Conservation (phyloP, 805 yeast species). For the Schwanniomyces vanrijiae region DNA sequence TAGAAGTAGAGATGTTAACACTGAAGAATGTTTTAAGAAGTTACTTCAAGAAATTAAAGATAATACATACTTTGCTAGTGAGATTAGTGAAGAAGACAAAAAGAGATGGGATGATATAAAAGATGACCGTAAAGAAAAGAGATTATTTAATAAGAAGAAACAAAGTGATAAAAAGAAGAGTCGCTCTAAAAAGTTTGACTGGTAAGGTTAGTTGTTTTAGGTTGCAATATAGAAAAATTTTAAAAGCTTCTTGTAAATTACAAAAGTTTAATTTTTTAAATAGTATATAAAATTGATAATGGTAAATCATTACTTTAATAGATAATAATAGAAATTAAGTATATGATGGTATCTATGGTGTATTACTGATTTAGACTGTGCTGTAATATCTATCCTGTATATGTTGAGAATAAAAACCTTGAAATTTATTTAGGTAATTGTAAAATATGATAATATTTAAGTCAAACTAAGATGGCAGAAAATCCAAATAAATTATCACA, state of each 20-base stretch:
- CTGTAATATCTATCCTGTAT: background rate
- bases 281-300: too few relatives aligned
- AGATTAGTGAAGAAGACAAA: constrained; percentile 45
- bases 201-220: constrained; percentile 1
- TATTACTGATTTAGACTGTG: background rate
- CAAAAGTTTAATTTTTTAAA: too few relatives aligned
- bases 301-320: too few relatives aligned
- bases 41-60: constrained; percentile 52
- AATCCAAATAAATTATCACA: constrained; percentile 1
- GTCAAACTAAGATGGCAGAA: background rate
- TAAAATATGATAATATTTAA: too few relatives aligned
- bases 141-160: constrained; percentile 34
- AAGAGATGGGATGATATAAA: constrained; percentile 50
- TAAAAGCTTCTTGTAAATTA: background rate
- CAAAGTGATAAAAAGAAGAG: constrained; percentile 38
- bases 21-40: constrained; percentile 59
- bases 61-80: constrained; percentile 47
- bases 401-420: background rate
- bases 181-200: constrained; percentile 36
- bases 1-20: constrained; percentile 59
- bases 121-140: constrained; percentile 28
- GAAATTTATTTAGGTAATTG: background rate
- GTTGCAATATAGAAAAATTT: background rate
- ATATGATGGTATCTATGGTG: background rate
- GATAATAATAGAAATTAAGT: background rate